phyloP scores from a whole-genome alignment of 345 rosid species.

The Populus tremula region DNA sequence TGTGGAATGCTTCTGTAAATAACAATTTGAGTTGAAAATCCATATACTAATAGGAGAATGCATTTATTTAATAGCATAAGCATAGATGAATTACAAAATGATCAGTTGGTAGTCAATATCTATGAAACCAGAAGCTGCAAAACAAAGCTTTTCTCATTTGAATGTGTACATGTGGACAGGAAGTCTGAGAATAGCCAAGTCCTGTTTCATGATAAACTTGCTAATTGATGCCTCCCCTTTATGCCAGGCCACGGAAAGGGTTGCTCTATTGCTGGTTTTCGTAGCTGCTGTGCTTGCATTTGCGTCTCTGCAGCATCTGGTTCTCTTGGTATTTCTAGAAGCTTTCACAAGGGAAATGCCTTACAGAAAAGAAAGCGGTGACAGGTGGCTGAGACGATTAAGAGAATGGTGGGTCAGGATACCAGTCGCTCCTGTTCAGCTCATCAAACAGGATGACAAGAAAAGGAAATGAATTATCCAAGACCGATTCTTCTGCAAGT shows the following conservation, averaged over 20 bases:
- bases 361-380: constrained; percentile 70
- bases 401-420: constrained; percentile 93
- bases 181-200: neutral
- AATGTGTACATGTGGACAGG: neutral
- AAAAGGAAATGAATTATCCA: constrained; percentile 48
- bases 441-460: constrained; percentile 55
- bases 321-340: constrained; percentile 57
- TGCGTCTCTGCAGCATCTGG: constrained; percentile 51
- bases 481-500: constrained; percentile 16
- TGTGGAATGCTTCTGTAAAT: neutral
- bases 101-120: too few species aligned
- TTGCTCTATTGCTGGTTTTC: constrained; percentile 53
- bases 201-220: neutral
- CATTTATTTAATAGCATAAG: too few species aligned
- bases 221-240: neutral
- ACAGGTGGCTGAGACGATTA: constrained; percentile 57
- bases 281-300: constrained; percentile 52
- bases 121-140: too few species aligned
- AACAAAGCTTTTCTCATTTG: neutral
- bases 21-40: too few species aligned
- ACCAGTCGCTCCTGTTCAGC: constrained; percentile 87
- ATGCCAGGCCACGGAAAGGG: constrained; percentile 71
- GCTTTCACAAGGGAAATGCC: constrained; percentile 75
- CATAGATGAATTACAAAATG: too few species aligned
- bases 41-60: too few species aligned